These are phyloP conservation scores for Saturnispora besseyi DNA, from an alignment of 805 yeast genomes.

Conservation along the genomic window DNA sequence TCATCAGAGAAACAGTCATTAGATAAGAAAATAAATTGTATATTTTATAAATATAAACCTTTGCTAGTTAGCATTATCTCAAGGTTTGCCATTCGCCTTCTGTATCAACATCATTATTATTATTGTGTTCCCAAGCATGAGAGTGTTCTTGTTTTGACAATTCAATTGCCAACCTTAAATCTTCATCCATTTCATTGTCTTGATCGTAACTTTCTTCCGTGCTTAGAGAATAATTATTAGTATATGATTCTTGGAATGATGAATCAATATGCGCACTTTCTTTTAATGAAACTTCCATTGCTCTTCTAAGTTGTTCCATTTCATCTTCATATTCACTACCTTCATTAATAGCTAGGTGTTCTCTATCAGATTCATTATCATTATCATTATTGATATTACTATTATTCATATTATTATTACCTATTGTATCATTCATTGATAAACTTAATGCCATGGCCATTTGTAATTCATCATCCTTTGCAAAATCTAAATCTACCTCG, in stretches of 20 bases:
- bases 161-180: conserved; percentile 12
- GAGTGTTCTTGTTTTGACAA: conserved; percentile 11
- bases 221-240: neutral
- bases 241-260: neutral
- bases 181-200: conserved; percentile 9
- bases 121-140: neutral
- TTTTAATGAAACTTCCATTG: conserved; percentile 1
- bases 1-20: conserved; percentile 27
- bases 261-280: neutral
- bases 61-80: neutral
- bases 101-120: neutral
- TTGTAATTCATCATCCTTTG: conserved; percentile 33
- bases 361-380: neutral
- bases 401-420: neutral
- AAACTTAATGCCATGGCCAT: conserved; percentile 36
- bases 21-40: conserved; percentile 13
- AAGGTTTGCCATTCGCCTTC: conserved; percentile 10
- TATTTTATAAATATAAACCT: neutral
- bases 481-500: conserved; percentile 18
- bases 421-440: conserved; percentile 15
- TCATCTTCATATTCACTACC: neutral
- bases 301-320: neutral
- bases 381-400: neutral
- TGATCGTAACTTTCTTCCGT: neutral
- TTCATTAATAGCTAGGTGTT: neutral